Percentiles rank a stretch among this genome's conserved stretches.
phyloP scores from a whole-genome alignment of 2,329 filamentous ascomycete species.

The Venturia aucupariae region DNA sequence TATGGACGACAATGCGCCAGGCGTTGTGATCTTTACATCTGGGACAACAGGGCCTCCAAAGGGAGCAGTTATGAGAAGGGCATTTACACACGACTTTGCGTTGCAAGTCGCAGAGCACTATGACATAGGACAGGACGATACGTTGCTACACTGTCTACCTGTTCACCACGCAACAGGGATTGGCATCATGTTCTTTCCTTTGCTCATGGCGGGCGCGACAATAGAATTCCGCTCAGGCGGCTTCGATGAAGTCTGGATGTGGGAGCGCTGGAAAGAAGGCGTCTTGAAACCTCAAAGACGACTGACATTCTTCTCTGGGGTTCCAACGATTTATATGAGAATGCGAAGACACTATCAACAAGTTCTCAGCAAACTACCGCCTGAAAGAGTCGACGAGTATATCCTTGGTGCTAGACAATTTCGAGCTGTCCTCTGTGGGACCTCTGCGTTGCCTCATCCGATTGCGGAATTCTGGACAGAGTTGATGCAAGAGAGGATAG shows the following conservation, averaged over 20 bases:
- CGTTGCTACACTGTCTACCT: conserved; percentile 27
- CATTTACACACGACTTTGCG: conserved; percentile 30
- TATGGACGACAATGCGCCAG: conserved; percentile 32
- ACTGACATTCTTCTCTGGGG: conserved; percentile 28
- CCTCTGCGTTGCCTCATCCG: conserved; percentile 40
- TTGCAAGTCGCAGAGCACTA: conserved; percentile 27
- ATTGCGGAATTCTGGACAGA: conserved; percentile 43
- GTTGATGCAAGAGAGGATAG: conserved; percentile 34
- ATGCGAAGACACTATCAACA: conserved; percentile 30
- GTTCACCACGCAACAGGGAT: conserved; percentile 30
- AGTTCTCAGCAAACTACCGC: conserved; percentile 23
- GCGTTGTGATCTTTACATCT: conserved; percentile 39
- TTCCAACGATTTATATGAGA: conserved; percentile 30
- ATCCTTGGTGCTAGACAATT: conserved; percentile 34
- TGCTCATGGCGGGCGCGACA: conserved; percentile 24
- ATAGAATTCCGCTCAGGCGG: conserved; percentile 29
- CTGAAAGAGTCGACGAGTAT: conserved; percentile 30
- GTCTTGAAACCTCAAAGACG: conserved; percentile 20
- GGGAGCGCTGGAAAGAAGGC: conserved; percentile 27
- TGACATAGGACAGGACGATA: conserved; percentile 24
- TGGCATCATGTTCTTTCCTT: conserved; percentile 29
- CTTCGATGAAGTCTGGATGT: conserved; percentile 29
- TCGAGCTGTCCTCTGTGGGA: conserved; percentile 36
- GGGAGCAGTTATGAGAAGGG: conserved; percentile 36
- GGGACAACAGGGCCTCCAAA: conserved; percentile 39